Percentiles rank a stretch among this genome's conserved stretches.
These are phyloP conservation scores for Kodamaea hsintzibuensis DNA, from an alignment of 805 yeast species.

Conservation along the genomic window DNA sequence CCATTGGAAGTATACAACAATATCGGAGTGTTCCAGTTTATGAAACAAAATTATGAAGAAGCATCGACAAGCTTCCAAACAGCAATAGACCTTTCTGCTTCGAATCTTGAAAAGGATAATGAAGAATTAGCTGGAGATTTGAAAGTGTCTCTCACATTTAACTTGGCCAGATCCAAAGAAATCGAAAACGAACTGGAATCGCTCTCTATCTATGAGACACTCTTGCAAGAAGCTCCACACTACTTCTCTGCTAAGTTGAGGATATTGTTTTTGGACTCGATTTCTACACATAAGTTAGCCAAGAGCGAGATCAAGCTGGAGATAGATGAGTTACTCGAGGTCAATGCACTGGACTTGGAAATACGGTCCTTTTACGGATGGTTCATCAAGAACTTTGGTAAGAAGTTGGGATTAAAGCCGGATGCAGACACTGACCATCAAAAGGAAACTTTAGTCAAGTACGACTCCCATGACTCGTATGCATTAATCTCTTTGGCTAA, in stretches of 20 bases:
- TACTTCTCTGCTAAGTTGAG: constrained; percentile 78
- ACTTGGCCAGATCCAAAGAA: constrained; percentile 76
- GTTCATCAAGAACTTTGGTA: constrained; percentile 68
- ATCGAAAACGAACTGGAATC: constrained; percentile 39
- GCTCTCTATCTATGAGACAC: constrained; percentile 49
- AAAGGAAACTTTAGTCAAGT: constrained; percentile 78
- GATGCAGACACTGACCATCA: constrained; percentile 76
- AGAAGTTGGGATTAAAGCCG: constrained; percentile 46
- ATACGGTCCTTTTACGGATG: constrained; percentile 91
- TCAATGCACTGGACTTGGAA: constrained; percentile 66
- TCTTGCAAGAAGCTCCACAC: constrained; percentile 62
- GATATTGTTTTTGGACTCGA: constrained; percentile 58
- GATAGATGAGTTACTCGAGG: constrained; percentile 53
- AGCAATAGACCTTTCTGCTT: constrained; percentile 33
- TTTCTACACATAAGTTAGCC: constrained; percentile 36
- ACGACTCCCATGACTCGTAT: constrained; percentile 85
- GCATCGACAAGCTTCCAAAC: constrained; percentile 49
- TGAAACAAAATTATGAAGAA: constrained; percentile 57
- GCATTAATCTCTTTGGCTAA: constrained; percentile 90
- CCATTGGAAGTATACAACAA: constrained; percentile 73
- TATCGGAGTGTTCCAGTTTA: constrained; percentile 78
- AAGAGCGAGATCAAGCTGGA: constrained; percentile 53
- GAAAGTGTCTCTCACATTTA: constrained; percentile 47
- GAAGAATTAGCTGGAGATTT: constrained; percentile 27
- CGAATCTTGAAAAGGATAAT: neutral